phyloP scores from a whole-genome alignment of 176 grass and related monocot species.

The Hyparrhenia diplandra region DNA sequence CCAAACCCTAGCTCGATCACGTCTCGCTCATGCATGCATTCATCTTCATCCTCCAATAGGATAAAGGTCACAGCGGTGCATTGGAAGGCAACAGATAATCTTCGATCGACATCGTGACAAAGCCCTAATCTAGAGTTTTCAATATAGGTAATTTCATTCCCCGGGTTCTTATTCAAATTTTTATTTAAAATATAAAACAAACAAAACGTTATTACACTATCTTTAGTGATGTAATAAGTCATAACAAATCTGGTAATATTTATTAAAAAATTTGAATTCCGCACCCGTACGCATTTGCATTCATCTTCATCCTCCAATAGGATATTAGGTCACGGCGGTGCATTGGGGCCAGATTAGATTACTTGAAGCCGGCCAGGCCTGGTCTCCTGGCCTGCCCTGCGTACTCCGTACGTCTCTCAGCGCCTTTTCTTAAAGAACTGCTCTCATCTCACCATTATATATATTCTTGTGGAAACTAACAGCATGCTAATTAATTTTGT shows the following conservation, averaged over 20 bases:
- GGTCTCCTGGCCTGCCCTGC: not conserved
- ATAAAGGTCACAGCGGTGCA: not conserved
- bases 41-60: conserved; percentile 24
- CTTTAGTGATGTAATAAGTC: no score
- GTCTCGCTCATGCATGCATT: no score
- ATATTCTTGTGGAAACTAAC: not conserved
- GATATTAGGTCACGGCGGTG: not conserved
- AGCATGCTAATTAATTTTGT: no score
- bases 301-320: conserved; percentile 19
- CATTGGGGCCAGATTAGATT: conserved; percentile 11
- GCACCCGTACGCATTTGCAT: not conserved
- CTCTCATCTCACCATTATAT: not conserved
- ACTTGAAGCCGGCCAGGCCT: not conserved
- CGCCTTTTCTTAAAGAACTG: not conserved
- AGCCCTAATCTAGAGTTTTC: no score
- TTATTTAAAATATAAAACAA: no score
- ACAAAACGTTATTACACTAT: no score
- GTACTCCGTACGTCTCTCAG: no score
- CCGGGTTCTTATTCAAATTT: no score
- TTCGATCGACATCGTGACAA: no score
- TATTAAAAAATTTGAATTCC: not conserved
- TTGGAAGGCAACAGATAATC: not conserved
- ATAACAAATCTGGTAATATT: no score
- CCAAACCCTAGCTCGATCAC: not conserved
- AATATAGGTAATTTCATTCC: not conserved